Conservation (phyloP, 2,329 filamentous ascomycete species). For the Cladorrhinum sp. region DNA sequence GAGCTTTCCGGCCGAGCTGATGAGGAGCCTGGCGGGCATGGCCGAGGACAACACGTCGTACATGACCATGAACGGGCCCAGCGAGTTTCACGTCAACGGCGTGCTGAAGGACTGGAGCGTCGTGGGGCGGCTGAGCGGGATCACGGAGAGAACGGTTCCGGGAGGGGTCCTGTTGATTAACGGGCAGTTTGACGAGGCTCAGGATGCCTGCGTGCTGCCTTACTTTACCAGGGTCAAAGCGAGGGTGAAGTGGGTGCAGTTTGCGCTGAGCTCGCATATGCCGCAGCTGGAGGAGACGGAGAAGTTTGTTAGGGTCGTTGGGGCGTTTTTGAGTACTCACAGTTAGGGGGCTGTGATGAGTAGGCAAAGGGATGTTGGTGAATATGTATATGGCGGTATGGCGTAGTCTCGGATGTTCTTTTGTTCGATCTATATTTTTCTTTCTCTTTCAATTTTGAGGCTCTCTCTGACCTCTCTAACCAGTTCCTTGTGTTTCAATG, state of each 20-base stretch:
- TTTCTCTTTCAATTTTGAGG: background rate
- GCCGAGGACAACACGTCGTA: conserved; percentile 20
- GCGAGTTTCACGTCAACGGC: conserved; percentile 3
- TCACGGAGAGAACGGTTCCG: conserved; percentile 12
- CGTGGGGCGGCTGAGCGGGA: conserved; percentile 1
- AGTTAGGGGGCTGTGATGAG: background rate
- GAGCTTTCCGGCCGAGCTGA: conserved; percentile 13
- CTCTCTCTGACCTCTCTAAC: too few relatives aligned
- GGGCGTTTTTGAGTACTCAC: conserved; percentile 10
- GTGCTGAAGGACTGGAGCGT: conserved; percentile 11
- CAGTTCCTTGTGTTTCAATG: too few relatives aligned
- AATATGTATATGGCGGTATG: background rate
- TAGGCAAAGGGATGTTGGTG: background rate
- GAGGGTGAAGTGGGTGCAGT: conserved; percentile 18
- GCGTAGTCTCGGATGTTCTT: background rate
- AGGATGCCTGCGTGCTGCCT: conserved; percentile 14
- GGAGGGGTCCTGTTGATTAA: conserved; percentile 17
- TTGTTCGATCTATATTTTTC: background rate
- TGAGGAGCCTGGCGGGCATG: conserved; percentile 11
- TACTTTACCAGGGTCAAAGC: conserved; percentile 9
- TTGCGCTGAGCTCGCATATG: conserved; percentile 17
- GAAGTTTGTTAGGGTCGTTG: conserved; percentile 14
- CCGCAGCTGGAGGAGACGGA: conserved; percentile 17
- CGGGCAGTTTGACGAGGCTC: conserved; percentile 17
- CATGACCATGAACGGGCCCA: conserved; percentile 15